Conservation (phyloP, 345 rosid genomes). For the Psidium friedrichsthalianum region DNA sequence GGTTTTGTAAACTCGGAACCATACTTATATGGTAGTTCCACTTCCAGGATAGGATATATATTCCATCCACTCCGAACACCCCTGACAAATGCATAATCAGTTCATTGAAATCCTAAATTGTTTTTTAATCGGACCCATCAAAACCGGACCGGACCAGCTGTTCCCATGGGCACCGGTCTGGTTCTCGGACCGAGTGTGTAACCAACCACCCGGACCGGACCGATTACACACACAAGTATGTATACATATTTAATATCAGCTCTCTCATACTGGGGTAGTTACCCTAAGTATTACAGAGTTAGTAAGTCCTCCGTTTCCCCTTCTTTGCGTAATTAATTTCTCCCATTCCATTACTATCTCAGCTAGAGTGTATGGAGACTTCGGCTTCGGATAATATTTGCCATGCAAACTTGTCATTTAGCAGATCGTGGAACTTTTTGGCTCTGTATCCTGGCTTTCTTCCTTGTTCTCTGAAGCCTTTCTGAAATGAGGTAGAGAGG, state of each 20-base stretch:
- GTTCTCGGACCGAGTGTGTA: no score
- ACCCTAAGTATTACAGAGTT: constrained; percentile 47
- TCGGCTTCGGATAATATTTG: neutral
- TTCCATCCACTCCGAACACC: neutral
- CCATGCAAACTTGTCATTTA: neutral
- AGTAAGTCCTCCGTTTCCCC: constrained; percentile 1
- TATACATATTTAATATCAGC: no score
- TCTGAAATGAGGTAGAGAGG: no score
- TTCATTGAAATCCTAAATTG: neutral
- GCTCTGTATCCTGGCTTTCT: neutral
- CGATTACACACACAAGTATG: no score
- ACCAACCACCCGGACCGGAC: no score
- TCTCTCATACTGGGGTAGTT: constrained; percentile 4
- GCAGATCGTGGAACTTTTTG: neutral
- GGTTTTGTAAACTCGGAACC: neutral
- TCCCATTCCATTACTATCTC: neutral
- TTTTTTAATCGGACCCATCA: neutral
- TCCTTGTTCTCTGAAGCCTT: neutral
- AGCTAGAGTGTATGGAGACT: neutral
- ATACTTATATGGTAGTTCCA: neutral
- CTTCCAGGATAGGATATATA: neutral
- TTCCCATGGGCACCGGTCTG: no score
- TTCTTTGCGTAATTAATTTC: neutral
- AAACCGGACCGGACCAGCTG: no score
- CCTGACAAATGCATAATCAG: neutral